Evolutionary conservation across 1,284 basidiomycete genomes (phyloP), one percentile per base, ranked within the genome.

Genomic region (Lentinus polychrous): DNA sequence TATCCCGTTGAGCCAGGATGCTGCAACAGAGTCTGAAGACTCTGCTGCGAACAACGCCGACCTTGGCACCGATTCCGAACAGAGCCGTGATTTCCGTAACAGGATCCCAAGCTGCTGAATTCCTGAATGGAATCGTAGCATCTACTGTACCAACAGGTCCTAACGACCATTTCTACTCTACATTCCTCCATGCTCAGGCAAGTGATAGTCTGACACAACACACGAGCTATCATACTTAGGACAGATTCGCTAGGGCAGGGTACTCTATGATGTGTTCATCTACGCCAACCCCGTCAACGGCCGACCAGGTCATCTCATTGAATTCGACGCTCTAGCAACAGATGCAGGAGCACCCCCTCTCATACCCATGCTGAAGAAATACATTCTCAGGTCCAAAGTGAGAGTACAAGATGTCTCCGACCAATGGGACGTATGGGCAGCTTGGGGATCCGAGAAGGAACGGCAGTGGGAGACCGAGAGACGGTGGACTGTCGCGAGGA

Each of bases 311-410:
- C 91, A 82, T 63, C 67, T 88, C 48, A 67, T 94, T 60, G 94
- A 94, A 66, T 84, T 82, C 58, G 88, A 86, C 64, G 67, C 75
- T 1, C 71, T 72, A 35, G 65, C 67, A 8, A 76, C 74, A 48
- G 76, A 83, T n/a, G 10, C 27, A 27, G 44, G 36, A 45, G 76
- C 78, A 14, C 74, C 76, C 0, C 66, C 81, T 0, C 69, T 95
- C 33, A 62, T 83, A 17, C 64, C 76, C 18, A 71, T 86, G 55
- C 72, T 96, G 52, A 91, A 89, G 58, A 86, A 88, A 6, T 93
- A 92, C 67, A 79, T 95, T 49, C 76, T 99, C 2, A 83, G 95
- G 4, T 84, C 91, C 23, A 96, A 94, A 65, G 91, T 98, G 33
- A 86, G 83, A 61, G 68, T 98, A 35, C 74, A 78, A 43, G 86